These are phyloP conservation scores for Cyberlindnera mycetangii DNA, from an alignment of 805 yeast species.

Conservation along the genomic window DNA sequence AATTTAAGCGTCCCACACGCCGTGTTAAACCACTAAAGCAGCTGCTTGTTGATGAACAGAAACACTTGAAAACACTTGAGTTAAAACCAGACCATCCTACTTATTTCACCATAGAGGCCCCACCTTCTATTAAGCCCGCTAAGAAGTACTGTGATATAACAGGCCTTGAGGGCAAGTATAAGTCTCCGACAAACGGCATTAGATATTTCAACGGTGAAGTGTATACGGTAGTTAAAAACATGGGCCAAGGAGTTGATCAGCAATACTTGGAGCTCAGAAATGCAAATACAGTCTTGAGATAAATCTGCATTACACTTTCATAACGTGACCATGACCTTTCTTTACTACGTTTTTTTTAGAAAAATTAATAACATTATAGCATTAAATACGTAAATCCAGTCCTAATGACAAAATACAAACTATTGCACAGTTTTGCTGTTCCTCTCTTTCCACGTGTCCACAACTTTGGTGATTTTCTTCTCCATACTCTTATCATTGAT, in stretches of 20 bases:
- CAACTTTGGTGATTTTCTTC: slow-evolving; percentile 15
- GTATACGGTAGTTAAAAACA: slow-evolving; percentile 67
- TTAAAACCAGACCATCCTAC: slow-evolving; percentile 53
- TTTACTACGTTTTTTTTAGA: not conserved
- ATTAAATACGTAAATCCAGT: too few relatives aligned
- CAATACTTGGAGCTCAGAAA: slow-evolving; percentile 84
- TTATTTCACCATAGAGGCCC: slow-evolving; percentile 70
- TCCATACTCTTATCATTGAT: slow-evolving; percentile 26
- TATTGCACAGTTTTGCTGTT: not conserved
- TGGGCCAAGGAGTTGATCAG: slow-evolving; percentile 92
- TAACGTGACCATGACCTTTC: slow-evolving; percentile 4
- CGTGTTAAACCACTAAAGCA: slow-evolving; percentile 76
- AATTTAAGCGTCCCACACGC: slow-evolving; percentile 49
- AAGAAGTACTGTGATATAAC: slow-evolving; percentile 92
- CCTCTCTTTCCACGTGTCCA: slow-evolving; percentile 9
- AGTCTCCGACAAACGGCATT: slow-evolving; percentile 68
- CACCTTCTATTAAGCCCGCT: slow-evolving; percentile 79
- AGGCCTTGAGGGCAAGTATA: slow-evolving; percentile 77
- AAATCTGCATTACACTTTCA: slow-evolving; percentile 1
- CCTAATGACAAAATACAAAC: not conserved
- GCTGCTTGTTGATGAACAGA: slow-evolving; percentile 72
- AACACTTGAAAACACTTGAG: slow-evolving; percentile 45
- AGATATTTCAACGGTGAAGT: slow-evolving; percentile 83
- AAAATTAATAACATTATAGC: too few relatives aligned
- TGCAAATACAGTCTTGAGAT: slow-evolving; percentile 81